Conservation (phyloP, 352 stramenopile species). For the Blastocystis sp. region DNA sequence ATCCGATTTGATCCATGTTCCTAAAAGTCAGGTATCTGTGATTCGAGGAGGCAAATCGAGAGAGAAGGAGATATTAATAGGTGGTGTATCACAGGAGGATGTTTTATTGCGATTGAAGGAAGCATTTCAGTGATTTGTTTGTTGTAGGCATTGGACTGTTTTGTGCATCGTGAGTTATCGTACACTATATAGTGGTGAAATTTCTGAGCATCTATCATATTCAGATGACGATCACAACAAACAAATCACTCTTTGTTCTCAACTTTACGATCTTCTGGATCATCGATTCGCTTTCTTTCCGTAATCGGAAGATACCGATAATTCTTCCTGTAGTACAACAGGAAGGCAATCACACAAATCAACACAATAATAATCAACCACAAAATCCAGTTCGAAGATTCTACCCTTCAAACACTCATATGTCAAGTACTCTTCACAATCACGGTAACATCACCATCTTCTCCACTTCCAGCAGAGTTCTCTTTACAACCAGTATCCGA, state of each 20-base stretch:
- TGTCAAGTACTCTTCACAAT: not conserved
- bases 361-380: slow-evolving; percentile 9
- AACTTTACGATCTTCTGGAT: not conserved
- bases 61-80: slow-evolving; percentile 35
- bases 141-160: not conserved
- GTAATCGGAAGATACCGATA: slow-evolving; percentile 11
- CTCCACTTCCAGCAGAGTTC: not conserved
- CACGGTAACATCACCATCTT: not conserved
- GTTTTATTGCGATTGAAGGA: not conserved
- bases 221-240: too few relatives aligned
- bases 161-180: too few relatives aligned
- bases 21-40: slow-evolving; percentile 40
- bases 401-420: not conserved
- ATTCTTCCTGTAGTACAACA: not conserved
- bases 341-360: not conserved
- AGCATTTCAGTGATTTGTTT: not conserved
- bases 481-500: not conserved
- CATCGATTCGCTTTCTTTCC: not conserved
- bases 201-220: too few relatives aligned
- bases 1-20: slow-evolving; percentile 25
- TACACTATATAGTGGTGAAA: too few relatives aligned
- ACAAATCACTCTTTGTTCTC: not conserved
- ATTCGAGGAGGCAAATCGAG: slow-evolving; percentile 53
- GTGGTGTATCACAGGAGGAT: not conserved
- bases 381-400: not conserved